Percentiles rank a stretch among this genome's conserved stretches.
Conservation (phyloP, 1,284 basidiomycete genomes). For the Somion occarium region DNA sequence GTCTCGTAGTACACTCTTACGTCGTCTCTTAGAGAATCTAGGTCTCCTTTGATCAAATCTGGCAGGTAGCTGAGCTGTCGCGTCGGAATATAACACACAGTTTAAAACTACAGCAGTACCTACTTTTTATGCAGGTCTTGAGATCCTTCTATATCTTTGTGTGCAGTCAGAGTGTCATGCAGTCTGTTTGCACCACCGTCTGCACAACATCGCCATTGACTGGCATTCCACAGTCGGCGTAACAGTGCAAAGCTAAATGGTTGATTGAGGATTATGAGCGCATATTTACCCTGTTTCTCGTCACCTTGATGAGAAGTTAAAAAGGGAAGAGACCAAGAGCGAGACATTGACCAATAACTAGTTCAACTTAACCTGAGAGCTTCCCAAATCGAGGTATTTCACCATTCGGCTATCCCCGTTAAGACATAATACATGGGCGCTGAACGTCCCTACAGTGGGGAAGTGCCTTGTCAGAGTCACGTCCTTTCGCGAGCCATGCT, state of each 20-base stretch:
- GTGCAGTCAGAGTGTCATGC: conserved; percentile 50
- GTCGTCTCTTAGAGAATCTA: conserved; percentile 82
- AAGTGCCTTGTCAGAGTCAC: not conserved
- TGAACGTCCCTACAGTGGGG: not conserved
- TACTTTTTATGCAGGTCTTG: conserved; percentile 28
- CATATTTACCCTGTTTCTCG: conserved; percentile 28
- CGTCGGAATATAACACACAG: not conserved
- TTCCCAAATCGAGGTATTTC: not conserved
- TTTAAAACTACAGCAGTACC: conserved; percentile 10
- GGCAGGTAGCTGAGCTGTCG: conserved; percentile 57
- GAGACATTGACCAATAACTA: conserved; percentile 5
- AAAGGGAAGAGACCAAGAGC: conserved; percentile 33
- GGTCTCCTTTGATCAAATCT: conserved; percentile 87
- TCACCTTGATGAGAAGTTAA: conserved; percentile 19
- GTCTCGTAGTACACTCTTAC: conserved; percentile 67
- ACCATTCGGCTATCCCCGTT: not conserved
- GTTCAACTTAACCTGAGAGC: conserved; percentile 11
- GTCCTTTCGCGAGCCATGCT: conserved; percentile 3
- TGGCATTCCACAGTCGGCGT: conserved; percentile 63
- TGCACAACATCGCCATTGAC: conserved; percentile 72
- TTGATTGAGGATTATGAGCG: conserved; percentile 86
- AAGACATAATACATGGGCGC: not conserved
- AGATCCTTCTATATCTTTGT: conserved; percentile 11
- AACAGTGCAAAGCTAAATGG: conserved; percentile 70
- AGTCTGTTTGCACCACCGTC: conserved; percentile 94